phyloP scores from a whole-genome alignment of 2,329 filamentous ascomycete species.

The Neonectria hederae region DNA sequence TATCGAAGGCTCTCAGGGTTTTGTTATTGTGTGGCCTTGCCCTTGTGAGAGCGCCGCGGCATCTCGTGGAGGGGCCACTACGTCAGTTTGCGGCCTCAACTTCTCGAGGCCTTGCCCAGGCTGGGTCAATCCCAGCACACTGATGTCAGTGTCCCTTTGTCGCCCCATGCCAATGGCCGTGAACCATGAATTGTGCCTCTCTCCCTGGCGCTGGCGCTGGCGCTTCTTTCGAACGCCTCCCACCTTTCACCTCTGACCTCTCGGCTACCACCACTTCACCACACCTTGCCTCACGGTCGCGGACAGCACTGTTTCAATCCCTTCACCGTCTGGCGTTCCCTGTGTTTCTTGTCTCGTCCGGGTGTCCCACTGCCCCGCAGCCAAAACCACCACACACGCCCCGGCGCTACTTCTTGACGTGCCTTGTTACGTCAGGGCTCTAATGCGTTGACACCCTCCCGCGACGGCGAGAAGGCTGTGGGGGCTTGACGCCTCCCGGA shows the following conservation, averaged over 20 bases:
- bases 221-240: slow-evolving; percentile 25
- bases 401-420: slow-evolving; percentile 37
- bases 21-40: slow-evolving; percentile 33
- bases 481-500: slow-evolving; percentile 41
- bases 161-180: slow-evolving; percentile 21
- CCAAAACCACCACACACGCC: slow-evolving; percentile 30
- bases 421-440: slow-evolving; percentile 44
- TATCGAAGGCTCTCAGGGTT: slow-evolving; percentile 35
- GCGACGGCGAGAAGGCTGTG: slow-evolving; percentile 20
- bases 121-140: slow-evolving; percentile 34
- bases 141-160: slow-evolving; percentile 41
- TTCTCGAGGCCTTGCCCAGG: slow-evolving; percentile 22
- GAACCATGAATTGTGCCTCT: slow-evolving; percentile 19
- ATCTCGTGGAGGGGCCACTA: slow-evolving; percentile 39
- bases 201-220: slow-evolving; percentile 30
- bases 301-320: slow-evolving; percentile 39
- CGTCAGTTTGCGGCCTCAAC: slow-evolving; percentile 33
- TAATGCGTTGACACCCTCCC: slow-evolving; percentile 42
- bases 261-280: slow-evolving; percentile 11
- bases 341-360: slow-evolving; percentile 41
- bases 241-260: slow-evolving; percentile 4
- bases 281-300: slow-evolving; percentile 14
- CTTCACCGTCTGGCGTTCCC: slow-evolving; percentile 45
- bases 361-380: slow-evolving; percentile 40
- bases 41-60: slow-evolving; percentile 33